Percentiles rank a stretch among this genome's conserved stretches.
Evolutionary conservation across 2,329 filamentous ascomycete genomes (phyloP).

Genomic region (Neofusicoccum parvum): DNA sequence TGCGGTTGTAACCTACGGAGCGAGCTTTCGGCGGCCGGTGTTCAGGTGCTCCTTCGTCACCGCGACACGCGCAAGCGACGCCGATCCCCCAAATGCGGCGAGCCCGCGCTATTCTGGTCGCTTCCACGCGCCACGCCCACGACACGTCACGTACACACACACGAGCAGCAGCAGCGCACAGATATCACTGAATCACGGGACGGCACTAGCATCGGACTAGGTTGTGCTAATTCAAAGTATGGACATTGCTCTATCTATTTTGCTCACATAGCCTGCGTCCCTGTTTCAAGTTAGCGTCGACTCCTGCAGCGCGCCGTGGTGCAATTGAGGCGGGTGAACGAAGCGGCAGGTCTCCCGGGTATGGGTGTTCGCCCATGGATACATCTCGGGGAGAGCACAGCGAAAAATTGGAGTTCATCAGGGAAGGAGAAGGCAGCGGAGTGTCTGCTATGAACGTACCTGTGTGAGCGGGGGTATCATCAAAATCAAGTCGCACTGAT

Average conservation of each 20-base stretch:
- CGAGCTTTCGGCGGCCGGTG: slow-evolving; percentile 11
- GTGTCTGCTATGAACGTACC: slow-evolving; percentile 1
- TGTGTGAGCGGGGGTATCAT: slow-evolving; percentile 23
- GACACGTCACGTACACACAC: neutral
- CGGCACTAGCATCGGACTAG: neutral
- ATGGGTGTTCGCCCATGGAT: slow-evolving; percentile 62
- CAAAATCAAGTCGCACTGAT: neutral
- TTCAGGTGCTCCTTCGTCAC: slow-evolving; percentile 3
- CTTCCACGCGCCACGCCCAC: neutral
- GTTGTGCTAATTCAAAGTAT: neutral
- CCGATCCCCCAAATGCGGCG: slow-evolving; percentile 6
- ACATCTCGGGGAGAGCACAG: slow-evolving; percentile 66
- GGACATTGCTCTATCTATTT: neutral
- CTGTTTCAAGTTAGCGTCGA: neutral
- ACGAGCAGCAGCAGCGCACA: neutral
- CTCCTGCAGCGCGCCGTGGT: neutral
- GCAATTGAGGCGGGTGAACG: neutral
- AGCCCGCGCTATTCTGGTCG: neutral
- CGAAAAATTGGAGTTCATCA: slow-evolving; percentile 65
- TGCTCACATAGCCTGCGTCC: neutral
- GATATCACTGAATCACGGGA: neutral
- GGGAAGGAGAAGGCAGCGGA: slow-evolving; percentile 27
- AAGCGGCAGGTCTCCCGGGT: slow-evolving; percentile 67
- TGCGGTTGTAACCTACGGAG: slow-evolving; percentile 19
- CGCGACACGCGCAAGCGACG: slow-evolving; percentile 6